Evolutionary conservation across 306 rosid species (phyloP).

Genomic region (Lathyrus oleraceus): DNA sequence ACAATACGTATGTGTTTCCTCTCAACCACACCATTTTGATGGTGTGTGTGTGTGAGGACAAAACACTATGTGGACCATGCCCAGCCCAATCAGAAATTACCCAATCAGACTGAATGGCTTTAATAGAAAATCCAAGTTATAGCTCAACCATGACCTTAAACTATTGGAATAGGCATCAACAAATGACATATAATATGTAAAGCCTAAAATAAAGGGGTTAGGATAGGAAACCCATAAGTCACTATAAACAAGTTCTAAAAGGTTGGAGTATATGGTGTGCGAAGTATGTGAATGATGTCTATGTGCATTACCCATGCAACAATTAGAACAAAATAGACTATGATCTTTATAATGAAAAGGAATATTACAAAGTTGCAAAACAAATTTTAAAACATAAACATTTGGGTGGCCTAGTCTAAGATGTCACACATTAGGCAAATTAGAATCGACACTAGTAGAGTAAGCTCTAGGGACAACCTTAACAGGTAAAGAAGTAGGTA

Average conservation of each 20-base stretch:
- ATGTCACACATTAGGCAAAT: too few relatives aligned
- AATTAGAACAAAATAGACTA: background rate
- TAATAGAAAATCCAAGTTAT: background rate
- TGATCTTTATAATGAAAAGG: too few relatives aligned
- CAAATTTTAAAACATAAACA: too few relatives aligned
- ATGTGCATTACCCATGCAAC: background rate
- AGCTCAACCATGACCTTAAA: background rate
- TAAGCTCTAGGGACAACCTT: too few relatives aligned
- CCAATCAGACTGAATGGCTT: background rate
- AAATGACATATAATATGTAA: too few relatives aligned
- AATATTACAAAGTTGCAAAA: too few relatives aligned
- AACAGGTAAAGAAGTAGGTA: too few relatives aligned
- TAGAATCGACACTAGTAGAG: too few relatives aligned
- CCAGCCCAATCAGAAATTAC: background rate
- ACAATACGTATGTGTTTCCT: background rate
- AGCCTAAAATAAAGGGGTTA: background rate
- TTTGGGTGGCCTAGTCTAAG: too few relatives aligned
- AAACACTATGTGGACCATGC: background rate
- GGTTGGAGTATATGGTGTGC: background rate
- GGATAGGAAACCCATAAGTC: background rate
- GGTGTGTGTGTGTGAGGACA: background rate
- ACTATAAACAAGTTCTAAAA: background rate
- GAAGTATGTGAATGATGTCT: background rate
- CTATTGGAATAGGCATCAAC: background rate
- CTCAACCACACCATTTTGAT: background rate